phyloP scores from a whole-genome alignment of 2,329 filamentous ascomycete genomes.

The Microdochium nivale region DNA sequence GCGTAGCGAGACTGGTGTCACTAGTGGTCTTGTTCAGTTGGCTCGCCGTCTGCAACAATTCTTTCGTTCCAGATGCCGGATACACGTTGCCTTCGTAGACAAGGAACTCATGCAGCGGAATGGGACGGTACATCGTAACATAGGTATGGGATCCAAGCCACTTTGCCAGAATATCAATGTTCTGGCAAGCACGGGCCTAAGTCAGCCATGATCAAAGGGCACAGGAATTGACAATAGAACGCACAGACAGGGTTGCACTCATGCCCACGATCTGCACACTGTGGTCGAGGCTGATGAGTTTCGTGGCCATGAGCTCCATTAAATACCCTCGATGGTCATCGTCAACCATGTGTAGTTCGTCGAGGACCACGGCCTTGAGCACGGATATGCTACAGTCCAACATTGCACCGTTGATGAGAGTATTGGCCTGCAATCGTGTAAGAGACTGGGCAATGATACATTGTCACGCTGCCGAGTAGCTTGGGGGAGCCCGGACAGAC shows the following conservation, averaged over 20 bases:
- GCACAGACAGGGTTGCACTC: conserved; percentile 68
- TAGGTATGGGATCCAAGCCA: conserved; percentile 68
- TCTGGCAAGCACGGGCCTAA: conserved; percentile 33
- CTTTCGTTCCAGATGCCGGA: conserved; percentile 47
- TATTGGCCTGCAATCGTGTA: conserved; percentile 50
- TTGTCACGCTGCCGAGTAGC: conserved; percentile 8
- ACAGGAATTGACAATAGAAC: conserved; percentile 12
- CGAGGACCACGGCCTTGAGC: conserved; percentile 60
- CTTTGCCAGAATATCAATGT: conserved; percentile 57
- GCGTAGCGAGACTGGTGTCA: conserved; percentile 14
- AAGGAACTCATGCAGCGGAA: conserved; percentile 69
- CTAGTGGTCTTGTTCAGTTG: conserved; percentile 29
- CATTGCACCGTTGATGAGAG: conserved; percentile 64
- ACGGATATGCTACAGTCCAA: conserved; percentile 59
- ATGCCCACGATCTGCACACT: conserved; percentile 66
- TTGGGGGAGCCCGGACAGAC: conserved; percentile 19
- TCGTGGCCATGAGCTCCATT: conserved; percentile 65
- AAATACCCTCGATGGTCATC: conserved; percentile 69
- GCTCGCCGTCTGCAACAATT: conserved; percentile 47
- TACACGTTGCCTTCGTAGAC: conserved; percentile 65
- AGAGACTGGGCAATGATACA: neutral
- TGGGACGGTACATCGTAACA: conserved; percentile 62
- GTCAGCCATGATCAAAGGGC: conserved; percentile 3
- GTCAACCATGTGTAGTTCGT: conserved; percentile 77
- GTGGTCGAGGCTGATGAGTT: conserved; percentile 60